phyloP scores from a whole-genome alignment of 805 yeast species.

The Candida verbasci region DNA sequence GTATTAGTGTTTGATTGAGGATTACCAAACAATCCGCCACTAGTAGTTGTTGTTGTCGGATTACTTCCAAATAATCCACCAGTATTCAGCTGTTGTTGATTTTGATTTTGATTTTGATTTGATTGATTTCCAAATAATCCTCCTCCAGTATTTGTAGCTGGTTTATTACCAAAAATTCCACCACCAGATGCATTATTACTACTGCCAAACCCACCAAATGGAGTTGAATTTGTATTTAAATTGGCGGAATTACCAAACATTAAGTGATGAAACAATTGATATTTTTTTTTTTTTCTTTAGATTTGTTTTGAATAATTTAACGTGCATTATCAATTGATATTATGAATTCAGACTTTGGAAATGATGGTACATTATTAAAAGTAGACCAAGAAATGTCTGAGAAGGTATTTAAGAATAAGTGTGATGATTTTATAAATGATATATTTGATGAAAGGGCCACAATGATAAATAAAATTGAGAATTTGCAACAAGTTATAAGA shows the following conservation, averaged over 20 bases:
- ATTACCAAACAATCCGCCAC: conserved; percentile 12
- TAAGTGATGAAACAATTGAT: conserved; percentile 2
- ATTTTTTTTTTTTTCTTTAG: conserved; percentile 1
- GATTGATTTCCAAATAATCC: conserved; percentile 11
- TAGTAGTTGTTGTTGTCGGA: conserved; percentile 6
- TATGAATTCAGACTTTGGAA: conserved; percentile 1
- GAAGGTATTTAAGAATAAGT: neutral
- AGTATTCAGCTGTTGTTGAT: conserved; percentile 11
- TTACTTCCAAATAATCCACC: conserved; percentile 20
- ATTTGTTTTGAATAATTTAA: too few relatives aligned
- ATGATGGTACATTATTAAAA: too few relatives aligned
- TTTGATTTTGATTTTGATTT: too few relatives aligned
- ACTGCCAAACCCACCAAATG: conserved; percentile 24
- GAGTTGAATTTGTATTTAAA: conserved; percentile 3
- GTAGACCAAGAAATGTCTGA: neutral
- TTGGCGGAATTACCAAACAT: conserved; percentile 4
- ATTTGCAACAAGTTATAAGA: neutral
- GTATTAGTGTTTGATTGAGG: conserved; percentile 5
- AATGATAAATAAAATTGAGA: too few relatives aligned
- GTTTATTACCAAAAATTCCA: conserved; percentile 18
- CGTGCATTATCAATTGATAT: too few relatives aligned
- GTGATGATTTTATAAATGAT: too few relatives aligned
- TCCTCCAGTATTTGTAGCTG: conserved; percentile 7
- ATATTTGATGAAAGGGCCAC: too few relatives aligned
- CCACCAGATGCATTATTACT: conserved; percentile 9